Evolutionary conservation across 345 rosid genomes (phyloP), one percentile per base, ranked within the genome.

Genomic region (Dipteronia dyeriana): DNA sequence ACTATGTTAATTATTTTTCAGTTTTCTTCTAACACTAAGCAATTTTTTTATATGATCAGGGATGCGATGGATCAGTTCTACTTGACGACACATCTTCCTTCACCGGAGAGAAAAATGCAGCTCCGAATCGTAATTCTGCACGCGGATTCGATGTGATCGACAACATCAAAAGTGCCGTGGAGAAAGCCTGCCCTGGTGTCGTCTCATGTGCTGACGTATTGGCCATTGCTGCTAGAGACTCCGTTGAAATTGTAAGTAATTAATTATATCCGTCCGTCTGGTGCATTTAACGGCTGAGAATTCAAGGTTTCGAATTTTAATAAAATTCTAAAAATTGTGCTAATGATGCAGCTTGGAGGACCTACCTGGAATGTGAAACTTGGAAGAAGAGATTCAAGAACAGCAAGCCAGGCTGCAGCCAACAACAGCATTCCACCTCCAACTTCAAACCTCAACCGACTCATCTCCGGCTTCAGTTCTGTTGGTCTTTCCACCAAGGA

Each of bases 191-290:
- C 81, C 95, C 97, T 0, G 92, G 92, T 2, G 89, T 90, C 7
- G 97, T 95, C 67, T 92, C 98, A 2, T 95, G 97, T 47, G 98
- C 98, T 39, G 98, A 95, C 79, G 31, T 92, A 26, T 38, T 95
- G 56, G 90, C 98, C 41, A 73, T 92, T 76, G 84, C 97, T 54
- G 90, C 97, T 47, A 83, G 92, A 76, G 97, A 92, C 85, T 89
- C 95, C 2, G 89, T 87, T 49, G 76, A 49, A 17, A 41, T 41
- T 1, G 98, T 90, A 83, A 88, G 90, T 56, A 53, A 43, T 16
- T 56, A 53, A 43, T 16, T 56, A 16, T 14, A 16, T 51, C 13
- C 2, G 0, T 7, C 1, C 19, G 54, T 22, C 43, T 34, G 31
- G 12, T 16, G 5, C 7, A 53, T 53, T 16, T 3, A 51, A 53